Evolutionary conservation across 2,329 filamentous ascomycete species (phyloP).

Genomic region (Chaetomiaceae sp.): DNA sequence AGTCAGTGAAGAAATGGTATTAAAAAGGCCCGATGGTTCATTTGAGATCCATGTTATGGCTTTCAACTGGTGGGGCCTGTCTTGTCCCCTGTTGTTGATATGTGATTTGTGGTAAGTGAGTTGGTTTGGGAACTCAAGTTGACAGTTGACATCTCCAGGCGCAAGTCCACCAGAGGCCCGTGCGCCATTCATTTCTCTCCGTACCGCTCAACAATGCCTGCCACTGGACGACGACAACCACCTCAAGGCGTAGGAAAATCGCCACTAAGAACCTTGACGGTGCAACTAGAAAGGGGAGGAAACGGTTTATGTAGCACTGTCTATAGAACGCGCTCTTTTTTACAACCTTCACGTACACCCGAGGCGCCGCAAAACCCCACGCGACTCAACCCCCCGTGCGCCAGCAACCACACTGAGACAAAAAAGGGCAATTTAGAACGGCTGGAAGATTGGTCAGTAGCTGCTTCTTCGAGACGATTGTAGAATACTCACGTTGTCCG

Average conservation of each 20-base stretch:
- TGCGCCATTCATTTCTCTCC: too few species aligned
- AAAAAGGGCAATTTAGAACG: slow-evolving; percentile 23
- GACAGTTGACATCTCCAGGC: too few species aligned
- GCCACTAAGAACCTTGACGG: neutral
- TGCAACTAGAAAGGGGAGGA: neutral
- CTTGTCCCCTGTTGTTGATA: too few species aligned
- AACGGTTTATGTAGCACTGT: slow-evolving; percentile 11
- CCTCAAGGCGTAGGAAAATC: neutral
- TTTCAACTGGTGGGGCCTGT: too few species aligned
- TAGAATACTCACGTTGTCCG: slow-evolving; percentile 62
- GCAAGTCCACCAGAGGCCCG: too few species aligned
- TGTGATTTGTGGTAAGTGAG: too few species aligned
- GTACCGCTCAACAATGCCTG: too few species aligned
- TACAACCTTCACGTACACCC: slow-evolving; percentile 14
- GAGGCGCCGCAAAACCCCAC: neutral
- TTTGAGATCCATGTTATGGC: too few species aligned
- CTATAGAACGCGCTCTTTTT: slow-evolving; percentile 20
- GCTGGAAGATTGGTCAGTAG: slow-evolving; percentile 14
- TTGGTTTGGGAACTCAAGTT: too few species aligned
- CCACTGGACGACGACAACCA: too few species aligned
- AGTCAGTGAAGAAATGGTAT: neutral
- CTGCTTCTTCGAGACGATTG: too few species aligned
- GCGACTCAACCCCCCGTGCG: slow-evolving; percentile 1
- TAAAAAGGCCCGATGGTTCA: too few species aligned
- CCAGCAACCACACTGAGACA: slow-evolving; percentile 6